Evolutionary conservation across 1,284 basidiomycete species (phyloP).

Genomic region (Cystobasidiaceae sp.): DNA sequence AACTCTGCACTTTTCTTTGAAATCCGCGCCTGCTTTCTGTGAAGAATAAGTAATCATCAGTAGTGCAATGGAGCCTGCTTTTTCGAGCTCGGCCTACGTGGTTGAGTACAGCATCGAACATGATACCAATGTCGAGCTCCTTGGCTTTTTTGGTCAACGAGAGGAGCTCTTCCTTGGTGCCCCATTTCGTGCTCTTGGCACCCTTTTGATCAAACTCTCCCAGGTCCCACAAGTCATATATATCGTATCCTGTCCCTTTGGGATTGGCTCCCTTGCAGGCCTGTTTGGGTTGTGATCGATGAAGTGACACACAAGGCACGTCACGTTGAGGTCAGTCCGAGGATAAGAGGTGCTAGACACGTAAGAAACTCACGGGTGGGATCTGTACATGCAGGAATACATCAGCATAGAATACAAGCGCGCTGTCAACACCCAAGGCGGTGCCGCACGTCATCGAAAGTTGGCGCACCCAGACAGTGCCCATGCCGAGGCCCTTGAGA

Average conservation of each 20-base stretch:
- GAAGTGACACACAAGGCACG: background rate
- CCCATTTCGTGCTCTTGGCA: conserved; percentile 76
- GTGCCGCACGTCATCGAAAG: too few relatives aligned
- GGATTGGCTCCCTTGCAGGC: conserved; percentile 28
- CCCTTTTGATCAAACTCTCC: conserved; percentile 90
- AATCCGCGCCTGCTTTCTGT: conserved; percentile 68
- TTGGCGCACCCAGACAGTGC: conserved; percentile 18
- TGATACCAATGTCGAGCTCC: conserved; percentile 56
- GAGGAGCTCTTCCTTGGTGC: conserved; percentile 74
- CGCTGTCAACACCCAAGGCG: too few relatives aligned
- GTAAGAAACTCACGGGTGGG: conserved; percentile 17
- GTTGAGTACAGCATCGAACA: conserved; percentile 56
- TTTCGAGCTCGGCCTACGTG: background rate
- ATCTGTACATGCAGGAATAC: background rate
- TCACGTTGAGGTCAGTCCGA: background rate
- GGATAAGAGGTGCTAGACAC: background rate
- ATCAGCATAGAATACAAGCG: background rate
- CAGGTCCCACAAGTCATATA: conserved; percentile 49
- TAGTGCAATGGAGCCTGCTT: conserved; percentile 42
- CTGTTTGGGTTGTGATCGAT: background rate
- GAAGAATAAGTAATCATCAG: conserved; percentile 46
- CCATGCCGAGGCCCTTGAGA: conserved; percentile 17
- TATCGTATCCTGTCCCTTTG: conserved; percentile 28
- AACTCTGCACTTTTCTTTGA: conserved; percentile 66
- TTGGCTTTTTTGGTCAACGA: conserved; percentile 55